Evolutionary conservation across 2,329 filamentous ascomycete species (phyloP), one percentile per base, ranked within the genome.

Genomic region (Clarireedia homoeocarpa): DNA sequence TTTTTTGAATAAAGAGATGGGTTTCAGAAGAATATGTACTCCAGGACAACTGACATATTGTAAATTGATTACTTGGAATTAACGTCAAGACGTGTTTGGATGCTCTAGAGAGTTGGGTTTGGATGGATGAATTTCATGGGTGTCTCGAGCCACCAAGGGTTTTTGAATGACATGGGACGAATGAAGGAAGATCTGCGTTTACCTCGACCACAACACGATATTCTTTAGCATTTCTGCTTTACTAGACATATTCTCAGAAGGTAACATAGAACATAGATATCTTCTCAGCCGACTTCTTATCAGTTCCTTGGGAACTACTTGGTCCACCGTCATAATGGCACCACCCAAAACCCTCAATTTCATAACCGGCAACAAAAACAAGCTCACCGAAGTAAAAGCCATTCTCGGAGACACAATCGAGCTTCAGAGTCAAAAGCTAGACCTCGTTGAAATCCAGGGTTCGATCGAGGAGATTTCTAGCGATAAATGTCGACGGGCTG

Each of bases 341-440:
- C 60, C 65, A 7, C 63, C 60, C 45, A 65, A 61, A 62, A 73
- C 77, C 61, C 75, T 99, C 62, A 91, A 95, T 73, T 99, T 99
- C 76, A 95, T 99, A 70, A 97, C 92, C 2, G 88, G 92, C 72
- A 99, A 99, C 74, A 84, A 86, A 68, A 95, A 96, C 76, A 99
- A 99, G 76, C 80, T 99, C 55, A 76, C 79, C 56, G 94, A 99
- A 75, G 91, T 96, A 63, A 84, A 88, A 71, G 86, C 88, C 17
- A 96, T 99, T 65, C 80, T 99, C 3, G 84, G 81, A 7, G 81
- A 80, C 57, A 74, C 75, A 36, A 86, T 96, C 62, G 77, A 85
- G 61, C 79, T 99, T 44, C 79, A 82, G 55, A 92, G 79, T 72
- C 83, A 89, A 71, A 77, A 82, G 38, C 73, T 96, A 30, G 91